These are phyloP conservation scores for Oidiodendron maius DNA, from an alignment of 495 filamentous ascomycete genomes.

Conservation along the genomic window DNA sequence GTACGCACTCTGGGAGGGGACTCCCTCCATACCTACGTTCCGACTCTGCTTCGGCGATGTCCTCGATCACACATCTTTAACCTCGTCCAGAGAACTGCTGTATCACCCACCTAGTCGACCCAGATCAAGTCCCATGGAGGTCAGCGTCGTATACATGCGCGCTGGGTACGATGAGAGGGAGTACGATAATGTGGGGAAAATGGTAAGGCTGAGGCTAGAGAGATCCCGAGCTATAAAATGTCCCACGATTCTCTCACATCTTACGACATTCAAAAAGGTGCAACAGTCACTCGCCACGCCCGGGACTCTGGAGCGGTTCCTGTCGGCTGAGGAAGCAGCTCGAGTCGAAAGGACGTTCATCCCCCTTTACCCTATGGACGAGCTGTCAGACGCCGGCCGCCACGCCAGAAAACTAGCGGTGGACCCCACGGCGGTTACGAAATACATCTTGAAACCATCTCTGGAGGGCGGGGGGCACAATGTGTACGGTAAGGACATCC, in stretches of 20 bases:
- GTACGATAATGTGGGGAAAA: conserved; percentile 49
- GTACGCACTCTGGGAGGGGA: conserved; percentile 52
- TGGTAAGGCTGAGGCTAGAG: conserved; percentile 72
- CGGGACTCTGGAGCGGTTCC: conserved; percentile 39
- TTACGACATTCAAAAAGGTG: conserved; percentile 92
- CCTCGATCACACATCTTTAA: conserved; percentile 59
- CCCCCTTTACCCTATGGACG: conserved; percentile 79
- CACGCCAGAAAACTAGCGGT: conserved; percentile 66
- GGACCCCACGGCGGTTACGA: conserved; percentile 52
- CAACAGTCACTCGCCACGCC: conserved; percentile 86
- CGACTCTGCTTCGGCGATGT: conserved; percentile 64
- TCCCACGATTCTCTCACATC: conserved; percentile 80
- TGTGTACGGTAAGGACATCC: conserved; percentile 79
- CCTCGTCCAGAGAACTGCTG: conserved; percentile 60
- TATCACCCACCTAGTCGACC: conserved; percentile 67
- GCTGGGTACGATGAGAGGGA: conserved; percentile 58
- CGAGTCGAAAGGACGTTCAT: conserved; percentile 63
- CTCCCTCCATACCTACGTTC: conserved; percentile 58
- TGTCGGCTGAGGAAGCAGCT: conserved; percentile 59
- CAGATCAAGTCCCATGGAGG: conserved; percentile 57
- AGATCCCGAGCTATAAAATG: conserved; percentile 86
- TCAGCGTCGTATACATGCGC: conserved; percentile 82
- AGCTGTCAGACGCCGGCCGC: conserved; percentile 55
- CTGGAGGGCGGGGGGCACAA: conserved; percentile 95
- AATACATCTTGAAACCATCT: conserved; percentile 90